phyloP scores from a whole-genome alignment of 257 asterid species.

The Anisodus tanguticus region DNA sequence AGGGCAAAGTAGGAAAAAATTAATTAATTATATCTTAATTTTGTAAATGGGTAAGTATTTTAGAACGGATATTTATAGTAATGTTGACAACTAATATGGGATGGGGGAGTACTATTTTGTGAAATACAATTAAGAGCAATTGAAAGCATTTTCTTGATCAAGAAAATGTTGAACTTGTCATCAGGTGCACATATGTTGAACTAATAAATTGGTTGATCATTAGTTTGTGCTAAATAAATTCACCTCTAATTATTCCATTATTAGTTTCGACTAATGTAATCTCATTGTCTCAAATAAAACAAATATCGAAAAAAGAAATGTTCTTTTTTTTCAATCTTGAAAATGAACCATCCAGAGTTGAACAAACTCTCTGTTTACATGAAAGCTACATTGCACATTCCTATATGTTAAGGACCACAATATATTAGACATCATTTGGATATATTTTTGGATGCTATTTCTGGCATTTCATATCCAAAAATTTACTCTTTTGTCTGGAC shows the following conservation, averaged over 20 bases:
- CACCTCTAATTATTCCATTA: neutral
- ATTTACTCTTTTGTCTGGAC: neutral
- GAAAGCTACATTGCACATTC: neutral
- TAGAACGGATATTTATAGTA: too few relatives aligned
- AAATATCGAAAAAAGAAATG: neutral
- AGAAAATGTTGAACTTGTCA: neutral
- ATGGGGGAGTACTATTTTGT: neutral
- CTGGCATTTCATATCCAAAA: constrained; percentile 17
- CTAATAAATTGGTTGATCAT: neutral
- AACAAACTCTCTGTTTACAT: neutral
- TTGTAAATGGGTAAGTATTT: too few relatives aligned
- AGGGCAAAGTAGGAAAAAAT: too few relatives aligned
- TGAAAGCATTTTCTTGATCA: neutral
- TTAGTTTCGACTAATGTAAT: neutral
- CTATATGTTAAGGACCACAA: constrained; percentile 13
- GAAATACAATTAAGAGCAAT: neutral
- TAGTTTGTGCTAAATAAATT: neutral
- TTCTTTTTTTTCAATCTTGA: neutral
- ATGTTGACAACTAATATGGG: too few relatives aligned
- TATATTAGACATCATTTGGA: neutral
- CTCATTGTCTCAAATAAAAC: neutral
- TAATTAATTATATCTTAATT: too few relatives aligned
- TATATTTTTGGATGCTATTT: neutral
- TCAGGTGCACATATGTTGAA: neutral
- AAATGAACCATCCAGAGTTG: neutral